phyloP scores from a whole-genome alignment of 139 green algal genomes.

The Micromonas pusilla region DNA sequence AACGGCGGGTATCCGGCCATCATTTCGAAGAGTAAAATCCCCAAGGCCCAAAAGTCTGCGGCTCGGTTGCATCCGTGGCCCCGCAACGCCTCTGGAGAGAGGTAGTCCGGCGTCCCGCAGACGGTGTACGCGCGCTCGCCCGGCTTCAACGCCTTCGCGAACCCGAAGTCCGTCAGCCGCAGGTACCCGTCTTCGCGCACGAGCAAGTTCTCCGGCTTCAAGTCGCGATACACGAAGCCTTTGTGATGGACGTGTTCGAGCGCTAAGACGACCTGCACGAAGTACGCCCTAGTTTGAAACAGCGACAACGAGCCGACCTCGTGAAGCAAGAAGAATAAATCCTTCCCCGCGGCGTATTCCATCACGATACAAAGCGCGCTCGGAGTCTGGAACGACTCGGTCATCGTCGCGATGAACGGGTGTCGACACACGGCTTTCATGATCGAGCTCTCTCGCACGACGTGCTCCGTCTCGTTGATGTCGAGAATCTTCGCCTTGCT shows the following conservation, averaged over 20 bases:
- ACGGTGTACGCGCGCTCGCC: conserved; percentile 36
- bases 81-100: conserved; percentile 28
- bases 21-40: conserved; percentile 33
- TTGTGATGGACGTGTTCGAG: conserved; percentile 14
- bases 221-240: conserved; percentile 30
- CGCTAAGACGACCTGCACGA: not conserved
- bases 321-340: conserved; percentile 21
- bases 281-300: conserved; percentile 16
- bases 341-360: not conserved
- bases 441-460: not conserved
- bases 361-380: conserved; percentile 3
- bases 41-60: conserved; percentile 29
- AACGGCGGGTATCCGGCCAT: conserved; percentile 26
- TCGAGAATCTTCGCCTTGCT: not conserved
- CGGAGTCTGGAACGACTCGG: conserved; percentile 4
- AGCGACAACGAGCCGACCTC: not conserved
- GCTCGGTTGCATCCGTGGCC: conserved; percentile 3
- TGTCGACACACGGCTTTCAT: not conserved
- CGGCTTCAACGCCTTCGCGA: conserved; percentile 27
- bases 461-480: not conserved
- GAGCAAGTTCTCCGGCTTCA: conserved; percentile 43
- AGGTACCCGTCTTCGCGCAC: conserved; percentile 29
- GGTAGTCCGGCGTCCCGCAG: conserved; percentile 36
- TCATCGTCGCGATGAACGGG: not conserved
- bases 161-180: conserved; percentile 33